These are phyloP conservation scores for Chrysoporthe deuterocubensis DNA, from an alignment of 2,329 filamentous ascomycete genomes.

Conservation along the genomic window DNA sequence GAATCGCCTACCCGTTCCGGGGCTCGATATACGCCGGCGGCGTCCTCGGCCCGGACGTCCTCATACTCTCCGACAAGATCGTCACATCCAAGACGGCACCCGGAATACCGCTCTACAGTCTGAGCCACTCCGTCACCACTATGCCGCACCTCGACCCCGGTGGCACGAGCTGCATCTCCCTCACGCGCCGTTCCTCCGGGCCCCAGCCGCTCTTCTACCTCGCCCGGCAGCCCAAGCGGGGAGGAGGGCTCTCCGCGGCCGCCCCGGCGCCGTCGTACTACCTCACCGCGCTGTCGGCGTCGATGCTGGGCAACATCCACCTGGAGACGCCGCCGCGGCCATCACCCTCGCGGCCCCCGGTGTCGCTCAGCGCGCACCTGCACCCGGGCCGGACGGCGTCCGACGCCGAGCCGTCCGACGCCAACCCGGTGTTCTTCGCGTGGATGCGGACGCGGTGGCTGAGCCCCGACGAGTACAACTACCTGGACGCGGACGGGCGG, in stretches of 20 bases:
- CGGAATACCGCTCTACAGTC: not conserved
- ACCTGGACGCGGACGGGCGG: not conserved
- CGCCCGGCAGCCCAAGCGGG: not conserved
- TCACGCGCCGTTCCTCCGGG: not conserved
- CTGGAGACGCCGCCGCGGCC: not conserved
- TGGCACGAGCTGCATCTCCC: not conserved
- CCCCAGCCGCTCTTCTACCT: not conserved
- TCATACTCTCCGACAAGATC: not conserved
- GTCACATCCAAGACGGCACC: not conserved
- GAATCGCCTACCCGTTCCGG: not conserved
- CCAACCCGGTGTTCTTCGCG: not conserved
- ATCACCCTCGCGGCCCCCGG: not conserved
- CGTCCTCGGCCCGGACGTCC: not conserved
- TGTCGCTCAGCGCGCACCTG: not conserved
- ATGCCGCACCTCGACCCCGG: not conserved
- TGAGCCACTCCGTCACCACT: conserved; percentile 5
- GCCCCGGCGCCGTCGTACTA: not conserved
- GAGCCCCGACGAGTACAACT: conserved; percentile 11
- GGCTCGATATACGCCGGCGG: not conserved
- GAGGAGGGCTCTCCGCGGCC: not conserved
- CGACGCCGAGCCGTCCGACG: not conserved
- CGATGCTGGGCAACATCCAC: conserved; percentile 6
- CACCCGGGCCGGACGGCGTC: not conserved
- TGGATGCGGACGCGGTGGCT: conserved; percentile 9
- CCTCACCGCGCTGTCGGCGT: not conserved